Evolutionary conservation across 805 yeast genomes (phyloP).

Genomic region (Candida sphagnicola): DNA sequence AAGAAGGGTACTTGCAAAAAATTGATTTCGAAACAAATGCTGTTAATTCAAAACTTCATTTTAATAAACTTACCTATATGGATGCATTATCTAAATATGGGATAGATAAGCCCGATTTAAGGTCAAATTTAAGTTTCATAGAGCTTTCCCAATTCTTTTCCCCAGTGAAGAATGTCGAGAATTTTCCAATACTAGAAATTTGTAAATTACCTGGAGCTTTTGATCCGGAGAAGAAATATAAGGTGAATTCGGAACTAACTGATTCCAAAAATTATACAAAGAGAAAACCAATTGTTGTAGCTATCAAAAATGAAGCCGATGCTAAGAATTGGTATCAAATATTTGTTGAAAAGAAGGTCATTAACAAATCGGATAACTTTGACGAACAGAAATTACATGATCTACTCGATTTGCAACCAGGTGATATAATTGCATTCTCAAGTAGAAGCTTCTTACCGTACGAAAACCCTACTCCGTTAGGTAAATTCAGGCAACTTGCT

Average conservation of each 20-base stretch:
- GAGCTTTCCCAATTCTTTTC: slow-evolving; percentile 43
- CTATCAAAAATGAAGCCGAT: slow-evolving; percentile 42
- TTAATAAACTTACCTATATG: slow-evolving; percentile 51
- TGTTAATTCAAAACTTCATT: slow-evolving; percentile 11
- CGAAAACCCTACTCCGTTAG: slow-evolving; percentile 95
- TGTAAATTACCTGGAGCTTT: slow-evolving; percentile 56
- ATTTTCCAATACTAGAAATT: slow-evolving; percentile 72
- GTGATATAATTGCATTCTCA: slow-evolving; percentile 76
- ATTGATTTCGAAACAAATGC: slow-evolving; percentile 10
- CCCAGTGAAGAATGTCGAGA: slow-evolving; percentile 23
- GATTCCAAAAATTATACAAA: slow-evolving; percentile 44
- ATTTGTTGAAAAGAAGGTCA: slow-evolving; percentile 26
- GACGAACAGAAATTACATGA: slow-evolving; percentile 12
- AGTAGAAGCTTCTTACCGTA: slow-evolving; percentile 68
- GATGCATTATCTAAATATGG: slow-evolving; percentile 77
- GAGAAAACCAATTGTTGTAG: slow-evolving; percentile 56
- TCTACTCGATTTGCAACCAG: slow-evolving; percentile 45
- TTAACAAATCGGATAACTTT: slow-evolving; percentile 14
- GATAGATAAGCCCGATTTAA: slow-evolving; percentile 90
- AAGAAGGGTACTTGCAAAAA: slow-evolving; percentile 25
- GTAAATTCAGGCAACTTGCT: slow-evolving; percentile 75
- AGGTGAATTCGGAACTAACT: slow-evolving; percentile 35
- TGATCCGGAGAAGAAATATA: slow-evolving; percentile 16
- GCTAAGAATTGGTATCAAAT: slow-evolving; percentile 41
- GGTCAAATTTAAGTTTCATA: slow-evolving; percentile 52